Evolutionary conservation across 305 asterid species (phyloP).

Genomic region (Fraxinus dipetala): DNA sequence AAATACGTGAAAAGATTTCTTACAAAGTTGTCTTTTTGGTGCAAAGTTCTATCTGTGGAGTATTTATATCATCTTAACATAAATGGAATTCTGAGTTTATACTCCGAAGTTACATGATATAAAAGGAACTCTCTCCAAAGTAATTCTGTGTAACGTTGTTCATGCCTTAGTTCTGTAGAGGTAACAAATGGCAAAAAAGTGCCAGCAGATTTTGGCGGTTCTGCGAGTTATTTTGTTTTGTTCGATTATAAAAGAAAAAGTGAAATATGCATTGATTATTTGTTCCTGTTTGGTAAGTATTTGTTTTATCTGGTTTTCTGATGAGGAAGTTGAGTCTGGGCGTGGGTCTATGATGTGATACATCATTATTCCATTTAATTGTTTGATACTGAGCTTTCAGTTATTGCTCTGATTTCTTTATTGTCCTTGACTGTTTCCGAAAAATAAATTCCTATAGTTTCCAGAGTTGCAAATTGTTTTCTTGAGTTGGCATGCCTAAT

Average conservation of each 20-base stretch:
- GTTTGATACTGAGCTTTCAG: neutral
- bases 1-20: slow-evolving; percentile 24
- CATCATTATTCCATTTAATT: neutral
- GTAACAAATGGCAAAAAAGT: neutral
- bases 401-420: neutral
- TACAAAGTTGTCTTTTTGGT: slow-evolving; percentile 22
- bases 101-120: slow-evolving; percentile 17
- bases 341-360: neutral
- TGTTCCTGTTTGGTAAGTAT: neutral
- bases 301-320: neutral
- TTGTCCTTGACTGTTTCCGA: neutral
- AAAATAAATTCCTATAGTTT: neutral
- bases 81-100: slow-evolving; percentile 14
- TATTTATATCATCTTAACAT: neutral
- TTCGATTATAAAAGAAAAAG: neutral
- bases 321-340: neutral
- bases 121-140: slow-evolving; percentile 21
- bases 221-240: neutral
- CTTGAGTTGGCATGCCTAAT: neutral
- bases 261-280: neutral
- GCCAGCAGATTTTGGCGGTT: neutral
- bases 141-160: neutral
- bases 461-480: neutral
- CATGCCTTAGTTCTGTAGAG: neutral
- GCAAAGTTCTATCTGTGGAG: slow-evolving; percentile 17